These are phyloP conservation scores for Arachis hypogaea DNA, from an alignment of 306 rosid species.

Conservation along the genomic window DNA sequence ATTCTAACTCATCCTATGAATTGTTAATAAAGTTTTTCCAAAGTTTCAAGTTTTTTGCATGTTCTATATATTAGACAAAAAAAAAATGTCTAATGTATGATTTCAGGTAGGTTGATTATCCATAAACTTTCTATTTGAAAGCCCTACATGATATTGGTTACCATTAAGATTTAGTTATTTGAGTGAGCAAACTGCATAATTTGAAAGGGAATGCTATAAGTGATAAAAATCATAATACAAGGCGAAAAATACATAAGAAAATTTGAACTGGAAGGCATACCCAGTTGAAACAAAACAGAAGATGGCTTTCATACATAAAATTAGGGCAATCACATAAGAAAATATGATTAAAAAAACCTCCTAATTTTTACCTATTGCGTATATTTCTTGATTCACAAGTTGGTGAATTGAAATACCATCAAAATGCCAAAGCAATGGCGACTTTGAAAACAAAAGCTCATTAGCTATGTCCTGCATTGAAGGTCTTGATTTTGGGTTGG, in stretches of 20 bases:
- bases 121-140: too few relatives aligned
- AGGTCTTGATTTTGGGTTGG: conserved; percentile 8
- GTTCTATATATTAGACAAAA: too few relatives aligned
- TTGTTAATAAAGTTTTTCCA: too few relatives aligned
- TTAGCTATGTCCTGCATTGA: conserved; percentile 27
- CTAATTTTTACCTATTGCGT: conserved; percentile 9
- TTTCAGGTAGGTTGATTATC: too few relatives aligned
- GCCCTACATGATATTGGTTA: too few relatives aligned
- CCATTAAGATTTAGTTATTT: too few relatives aligned
- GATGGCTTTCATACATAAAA: background rate
- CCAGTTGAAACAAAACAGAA: background rate
- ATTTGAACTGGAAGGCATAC: background rate
- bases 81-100: too few relatives aligned
- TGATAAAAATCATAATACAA: background rate
- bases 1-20: too few relatives aligned
- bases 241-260: background rate
- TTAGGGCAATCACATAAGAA: background rate
- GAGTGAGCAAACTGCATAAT: too few relatives aligned
- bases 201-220: background rate
- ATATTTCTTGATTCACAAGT: background rate
- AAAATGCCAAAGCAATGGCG: background rate
- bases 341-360: background rate
- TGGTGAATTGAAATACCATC: conserved; percentile 22
- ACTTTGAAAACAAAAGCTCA: conserved; percentile 13
- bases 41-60: too few relatives aligned